Evolutionary conservation across 306 rosid species (phyloP), one percentile per base, ranked within the genome.

Genomic region (Sechiopsis laciniata): DNA sequence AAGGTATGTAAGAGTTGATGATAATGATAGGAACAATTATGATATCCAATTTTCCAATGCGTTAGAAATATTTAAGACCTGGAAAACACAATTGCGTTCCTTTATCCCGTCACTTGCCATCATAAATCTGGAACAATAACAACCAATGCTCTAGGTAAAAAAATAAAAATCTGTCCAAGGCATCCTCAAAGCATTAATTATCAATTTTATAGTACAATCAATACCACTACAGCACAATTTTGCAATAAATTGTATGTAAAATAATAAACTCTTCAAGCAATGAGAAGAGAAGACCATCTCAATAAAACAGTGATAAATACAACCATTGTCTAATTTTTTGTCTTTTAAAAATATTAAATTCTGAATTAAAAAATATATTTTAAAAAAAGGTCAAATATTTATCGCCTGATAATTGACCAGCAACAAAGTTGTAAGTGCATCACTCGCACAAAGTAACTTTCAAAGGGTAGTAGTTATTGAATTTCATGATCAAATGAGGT

Each of bases 61-160:
- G 24, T 7, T 26, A 35, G 66, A 78, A 45, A 66, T 63, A 55
- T 54, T 72, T 42, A 55, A 32, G 67, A 93, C 98, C 97, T 89
- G 88, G 74, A 87, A 85, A 81, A 90, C 80, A 70, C 81, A 70
- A 63, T 81, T 85, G 5, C 94, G 80, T 73, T 87, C 87, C 87
- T 93, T 93, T 81, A 93, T 90, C 79, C 98, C 98, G 59, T 93
- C 97, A 57, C 98, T 82, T 17, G 98, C 97, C 88, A 85, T 93
- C 96, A 93, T 82, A 86, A 93, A 93, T 63, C 98, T 93, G 87
- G 72, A 84, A 82, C 75, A 86, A 32, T 50, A 67, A 84, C 51
- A 78, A 75, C 35, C 65, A 75, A 55, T 54, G 37, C 48, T 48
- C 56, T 48, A 22, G 2, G 73, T 46, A 48, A 68, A 42, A 40